Conservation (phyloP, 2,329 filamentous ascomycete species). For the Ophiostoma sp. region DNA sequence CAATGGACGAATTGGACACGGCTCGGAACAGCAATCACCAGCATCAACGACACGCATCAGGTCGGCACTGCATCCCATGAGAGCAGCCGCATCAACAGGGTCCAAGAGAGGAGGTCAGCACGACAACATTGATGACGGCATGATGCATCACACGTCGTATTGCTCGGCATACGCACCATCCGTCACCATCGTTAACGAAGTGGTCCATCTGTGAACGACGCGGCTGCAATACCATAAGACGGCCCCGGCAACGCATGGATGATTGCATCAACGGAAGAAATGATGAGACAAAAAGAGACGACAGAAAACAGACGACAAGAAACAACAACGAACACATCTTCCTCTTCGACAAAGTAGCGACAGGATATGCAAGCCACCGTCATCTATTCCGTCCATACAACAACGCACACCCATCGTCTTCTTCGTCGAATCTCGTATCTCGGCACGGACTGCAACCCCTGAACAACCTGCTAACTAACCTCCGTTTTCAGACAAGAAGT, state of each 20-base stretch:
- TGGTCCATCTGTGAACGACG: neutral
- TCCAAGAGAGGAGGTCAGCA: neutral
- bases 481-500: conserved; percentile 85
- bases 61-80: neutral
- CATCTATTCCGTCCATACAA: neutral
- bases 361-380: neutral
- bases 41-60: neutral
- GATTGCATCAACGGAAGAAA: neutral
- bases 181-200: neutral
- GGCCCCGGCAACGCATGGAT: neutral
- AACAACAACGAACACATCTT: neutral
- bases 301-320: neutral
- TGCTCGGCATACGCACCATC: neutral
- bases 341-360: neutral
- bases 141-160: neutral
- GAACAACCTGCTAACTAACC: conserved; percentile 12
- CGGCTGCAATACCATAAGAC: neutral
- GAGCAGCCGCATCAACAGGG: too few species aligned
- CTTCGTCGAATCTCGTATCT: neutral
- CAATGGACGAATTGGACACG: neutral
- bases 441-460: neutral
- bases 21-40: neutral
- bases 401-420: neutral
- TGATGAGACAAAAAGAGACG: neutral
- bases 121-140: neutral